Conservation (phyloP, 139 green algal genomes). For the Spirogloea muscicola region DNA sequence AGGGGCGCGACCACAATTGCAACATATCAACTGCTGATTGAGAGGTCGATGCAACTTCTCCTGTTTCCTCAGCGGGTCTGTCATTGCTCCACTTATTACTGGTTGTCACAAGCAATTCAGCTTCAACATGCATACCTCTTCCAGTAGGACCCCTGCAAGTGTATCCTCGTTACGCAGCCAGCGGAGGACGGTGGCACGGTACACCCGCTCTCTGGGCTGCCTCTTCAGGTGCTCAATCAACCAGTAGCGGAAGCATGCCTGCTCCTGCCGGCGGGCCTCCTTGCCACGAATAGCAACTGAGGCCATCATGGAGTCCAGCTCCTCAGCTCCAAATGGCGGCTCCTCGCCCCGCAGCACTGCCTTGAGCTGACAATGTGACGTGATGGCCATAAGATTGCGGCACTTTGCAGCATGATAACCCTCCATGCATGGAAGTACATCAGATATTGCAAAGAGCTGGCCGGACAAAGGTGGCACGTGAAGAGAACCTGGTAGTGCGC, state of each 20-base stretch:
- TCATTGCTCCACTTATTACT: background rate
- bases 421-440: background rate
- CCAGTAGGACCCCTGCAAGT: conserved; percentile 14
- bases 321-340: conserved; percentile 2
- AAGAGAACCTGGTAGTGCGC: conserved; percentile 52
- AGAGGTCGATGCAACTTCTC: background rate
- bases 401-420: background rate
- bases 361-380: conserved; percentile 13
- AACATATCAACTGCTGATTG: background rate
- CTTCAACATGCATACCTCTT: conserved; percentile 12
- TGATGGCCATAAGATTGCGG: background rate
- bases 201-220: background rate
- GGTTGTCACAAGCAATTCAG: background rate
- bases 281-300: conserved; percentile 7
- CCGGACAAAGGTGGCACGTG: background rate
- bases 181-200: conserved; percentile 11
- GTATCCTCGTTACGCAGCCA: conserved; percentile 11
- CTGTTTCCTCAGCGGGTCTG: background rate
- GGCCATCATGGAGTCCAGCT: conserved; percentile 20
- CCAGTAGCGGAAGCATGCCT: conserved; percentile 10
- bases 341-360: conserved; percentile 21
- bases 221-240: conserved; percentile 13
- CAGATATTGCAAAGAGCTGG: background rate
- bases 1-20: no score
- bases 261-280: background rate